Base-by-base conservation (phyloP, 306 rosid genomes). In the Cicer chorassanicum region DNA sequence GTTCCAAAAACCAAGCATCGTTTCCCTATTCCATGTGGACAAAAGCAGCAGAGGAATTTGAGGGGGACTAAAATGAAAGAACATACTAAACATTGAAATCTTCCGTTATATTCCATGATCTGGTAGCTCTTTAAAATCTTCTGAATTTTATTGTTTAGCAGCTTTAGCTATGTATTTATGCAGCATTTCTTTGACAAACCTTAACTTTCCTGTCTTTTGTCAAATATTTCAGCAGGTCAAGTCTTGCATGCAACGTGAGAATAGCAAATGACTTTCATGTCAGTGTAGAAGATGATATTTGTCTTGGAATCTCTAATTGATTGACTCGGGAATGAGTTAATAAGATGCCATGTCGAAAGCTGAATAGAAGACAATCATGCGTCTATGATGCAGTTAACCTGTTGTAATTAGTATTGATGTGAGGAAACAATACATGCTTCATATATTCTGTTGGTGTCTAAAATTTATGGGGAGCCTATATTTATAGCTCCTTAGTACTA, bases 21-120 rank as follows among this genome's bases (percentile, higher is more conserved):
- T 60, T 13, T 79, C 53, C 24, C 74, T 41, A 54, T 75, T 75
- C 46, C 72, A 12, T 84, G 61, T 41, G 88, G 82, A 72, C 78
- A 74, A 82, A 87, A 87, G 80, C 89, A 80, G 64, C 88, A 46
- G 84, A 90, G 71, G 74, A 88, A 80, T 44, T 64, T 65, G 69
- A 91, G 89, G 82, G 85, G 77, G 65, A 39, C 83, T 53, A 80
- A 84, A 46, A 70, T 66, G 46, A 90, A 84, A 43, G 87, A 80
- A 78, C 87, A 45, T 16, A 51, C 72, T 1, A 55, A 65, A 73
- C 86, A 84, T 77, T 76, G 80, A 87, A 76, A 59, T 44, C 66
- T 64, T 15, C 44, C 49, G 15, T 46, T 74, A 54, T 67, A 54
- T 67, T 81, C 81, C 78, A 67, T 53, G 74, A 83, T 57, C 56